phyloP scores from a whole-genome alignment of 352 stramenopile genomes.

The Globisporangium nagaii region DNA sequence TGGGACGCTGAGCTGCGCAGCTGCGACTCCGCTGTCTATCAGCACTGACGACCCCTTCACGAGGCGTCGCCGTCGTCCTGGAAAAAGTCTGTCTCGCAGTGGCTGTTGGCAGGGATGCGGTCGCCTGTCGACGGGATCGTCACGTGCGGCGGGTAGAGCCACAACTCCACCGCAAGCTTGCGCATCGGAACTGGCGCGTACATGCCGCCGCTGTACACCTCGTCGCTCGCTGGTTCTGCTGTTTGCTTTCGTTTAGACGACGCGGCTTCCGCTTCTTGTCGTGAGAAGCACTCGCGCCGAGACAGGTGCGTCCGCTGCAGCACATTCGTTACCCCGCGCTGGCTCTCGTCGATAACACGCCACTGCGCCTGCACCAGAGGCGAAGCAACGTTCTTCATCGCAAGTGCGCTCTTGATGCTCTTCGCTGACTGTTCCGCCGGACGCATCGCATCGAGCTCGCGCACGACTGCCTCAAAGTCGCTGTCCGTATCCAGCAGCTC shows the following conservation, averaged over 20 bases:
- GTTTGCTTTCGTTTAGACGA: constrained; percentile 1
- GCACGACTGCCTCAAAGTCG: constrained; percentile 46
- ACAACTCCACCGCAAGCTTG: constrained; percentile 50
- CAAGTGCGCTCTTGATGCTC: constrained; percentile 17
- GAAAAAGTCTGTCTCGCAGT: constrained; percentile 49
- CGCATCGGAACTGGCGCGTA: constrained; percentile 50
- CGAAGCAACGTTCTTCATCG: constrained; percentile 21
- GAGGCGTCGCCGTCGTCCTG: neutral
- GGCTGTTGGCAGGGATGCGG: constrained; percentile 36
- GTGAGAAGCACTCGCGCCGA: constrained; percentile 21
- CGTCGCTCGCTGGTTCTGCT: constrained; percentile 1
- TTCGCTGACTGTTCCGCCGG: constrained; percentile 28
- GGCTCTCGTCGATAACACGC: constrained; percentile 40
- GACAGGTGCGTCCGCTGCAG: constrained; percentile 16
- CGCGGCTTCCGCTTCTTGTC: neutral
- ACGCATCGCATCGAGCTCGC: constrained; percentile 42
- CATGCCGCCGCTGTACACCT: constrained; percentile 25
- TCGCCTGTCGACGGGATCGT: constrained; percentile 51
- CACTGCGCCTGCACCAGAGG: constrained; percentile 50
- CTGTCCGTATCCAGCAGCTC: constrained; percentile 43
- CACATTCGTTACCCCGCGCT: constrained; percentile 40
- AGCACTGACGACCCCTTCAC: neutral
- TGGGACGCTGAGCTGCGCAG: no score
- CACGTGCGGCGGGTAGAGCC: constrained; percentile 69
- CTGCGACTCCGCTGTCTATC: neutral